phyloP scores from a whole-genome alignment of 2,329 filamentous ascomycete species.

The Microdochium paspali region DNA sequence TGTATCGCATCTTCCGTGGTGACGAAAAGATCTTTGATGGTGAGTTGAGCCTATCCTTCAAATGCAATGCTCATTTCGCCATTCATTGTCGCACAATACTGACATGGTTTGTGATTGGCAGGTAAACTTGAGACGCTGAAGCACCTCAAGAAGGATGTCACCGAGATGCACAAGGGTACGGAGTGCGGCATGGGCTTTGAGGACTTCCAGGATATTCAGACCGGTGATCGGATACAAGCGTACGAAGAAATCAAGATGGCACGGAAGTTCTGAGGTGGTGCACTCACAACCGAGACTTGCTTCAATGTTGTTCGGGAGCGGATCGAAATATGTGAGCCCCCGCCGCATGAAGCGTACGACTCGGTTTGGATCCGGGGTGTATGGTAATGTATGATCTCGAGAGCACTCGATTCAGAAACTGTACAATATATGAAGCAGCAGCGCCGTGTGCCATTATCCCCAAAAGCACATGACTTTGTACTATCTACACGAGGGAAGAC shows the following conservation, averaged over 20 bases:
- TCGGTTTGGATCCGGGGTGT: too few relatives aligned
- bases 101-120: slow-evolving; percentile 22
- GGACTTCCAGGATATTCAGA: slow-evolving; percentile 65
- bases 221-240: slow-evolving; percentile 79
- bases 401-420: too few relatives aligned
- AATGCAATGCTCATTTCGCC: background rate
- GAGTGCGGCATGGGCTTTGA: slow-evolving; percentile 89
- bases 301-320: too few relatives aligned
- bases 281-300: too few relatives aligned
- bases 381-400: too few relatives aligned
- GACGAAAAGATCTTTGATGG: slow-evolving; percentile 72
- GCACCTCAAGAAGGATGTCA: slow-evolving; percentile 84
- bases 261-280: slow-evolving; percentile 39
- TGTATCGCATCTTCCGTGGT: slow-evolving; percentile 62
- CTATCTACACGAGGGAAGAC: too few relatives aligned
- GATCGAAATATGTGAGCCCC: too few relatives aligned
- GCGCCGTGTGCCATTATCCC: too few relatives aligned
- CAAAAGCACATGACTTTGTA: too few relatives aligned
- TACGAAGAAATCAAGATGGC: slow-evolving; percentile 74
- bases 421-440: too few relatives aligned
- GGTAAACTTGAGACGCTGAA: slow-evolving; percentile 75
- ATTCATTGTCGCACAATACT: background rate
- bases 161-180: slow-evolving; percentile 82
- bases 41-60: slow-evolving; percentile 34
- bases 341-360: too few relatives aligned